Base-by-base conservation (phyloP, 2,329 filamentous ascomycete genomes). In the Neurospora sp. region DNA sequence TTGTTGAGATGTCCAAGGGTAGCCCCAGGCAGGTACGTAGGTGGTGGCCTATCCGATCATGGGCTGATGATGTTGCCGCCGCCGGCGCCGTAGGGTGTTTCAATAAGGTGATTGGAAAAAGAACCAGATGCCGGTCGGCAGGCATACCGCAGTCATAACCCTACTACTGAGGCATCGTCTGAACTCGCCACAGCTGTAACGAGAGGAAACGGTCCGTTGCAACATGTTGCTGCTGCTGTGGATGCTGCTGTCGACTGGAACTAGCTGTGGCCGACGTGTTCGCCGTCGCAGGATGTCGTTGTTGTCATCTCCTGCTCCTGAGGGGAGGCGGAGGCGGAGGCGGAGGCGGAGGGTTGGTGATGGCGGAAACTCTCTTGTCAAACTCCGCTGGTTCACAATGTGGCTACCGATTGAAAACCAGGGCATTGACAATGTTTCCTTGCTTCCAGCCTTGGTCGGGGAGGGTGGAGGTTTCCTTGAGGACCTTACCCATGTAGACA, bases 401-500 rank as follows among this genome's bases (percentile, higher is more conserved):
- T 36, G n/a, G 70, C 79, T 81, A 83, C 73, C 80, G 79, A 71
- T 83, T 80, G 75, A 87, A 89, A 68, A 96, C 87, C 70, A 96
- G 83, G 28, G 90, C 93, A 77, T 94, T 96, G 69, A 97, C 81
- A 40, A 96, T 83, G 77, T 96, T 86, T 41, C 89, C 91, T 71
- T 86, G 84, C 75, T 89, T 87, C 91, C 92, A 97, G 67, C 91
- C 91, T 74, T 96, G 91, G 3, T 86, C 85, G 65, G 83, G 79
- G 19, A 97, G 82, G 0, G 89, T 85, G 23, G 86, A 78, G 69
- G 85, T 84, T 73, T 95, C 92, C 73, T 89, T 88, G 66, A 97
- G 85, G 67, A 94, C 87, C 77, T 89, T 92, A 74, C 94, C 94
- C 79, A 96, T 85, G 78, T 97, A 96, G 23, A 88, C 89, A 71